Conservation (phyloP, 179 eudicot genomes). For the Corrigiola litoralis region DNA sequence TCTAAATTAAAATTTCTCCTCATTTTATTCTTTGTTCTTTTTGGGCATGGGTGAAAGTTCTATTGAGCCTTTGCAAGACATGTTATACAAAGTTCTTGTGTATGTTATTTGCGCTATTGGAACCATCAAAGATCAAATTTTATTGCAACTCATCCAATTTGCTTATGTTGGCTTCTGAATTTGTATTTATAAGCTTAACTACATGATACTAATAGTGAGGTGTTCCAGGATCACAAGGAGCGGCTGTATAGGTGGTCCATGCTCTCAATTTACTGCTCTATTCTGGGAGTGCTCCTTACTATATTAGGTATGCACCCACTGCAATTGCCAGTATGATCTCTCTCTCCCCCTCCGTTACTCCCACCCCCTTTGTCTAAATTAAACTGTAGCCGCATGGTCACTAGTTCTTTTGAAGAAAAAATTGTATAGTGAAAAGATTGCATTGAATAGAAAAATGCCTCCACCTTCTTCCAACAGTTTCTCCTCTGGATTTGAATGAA, state of each 20-base stretch:
- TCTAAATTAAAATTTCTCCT: no score
- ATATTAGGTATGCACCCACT: conserved; percentile 46
- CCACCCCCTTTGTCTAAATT: no score
- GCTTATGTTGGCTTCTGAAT: background rate
- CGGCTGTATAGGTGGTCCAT: conserved; percentile 56
- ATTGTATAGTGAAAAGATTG: no score
- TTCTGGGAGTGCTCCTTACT: conserved; percentile 49
- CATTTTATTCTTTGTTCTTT: no score
- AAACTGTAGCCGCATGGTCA: background rate
- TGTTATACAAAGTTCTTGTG: no score
- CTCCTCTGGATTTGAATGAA: no score
- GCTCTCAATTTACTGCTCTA: conserved; percentile 38
- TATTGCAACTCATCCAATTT: background rate
- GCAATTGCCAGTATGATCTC: background rate
- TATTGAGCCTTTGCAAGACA: no score
- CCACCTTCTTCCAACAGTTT: no score
- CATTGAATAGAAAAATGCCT: no score
- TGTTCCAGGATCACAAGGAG: conserved; percentile 68
- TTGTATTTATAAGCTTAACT: background rate
- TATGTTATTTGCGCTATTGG: no score
- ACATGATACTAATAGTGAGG: conserved; percentile 7
- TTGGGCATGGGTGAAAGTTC: no score
- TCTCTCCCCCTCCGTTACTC: background rate
- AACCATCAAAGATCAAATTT: background rate
- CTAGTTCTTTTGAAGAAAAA: no score